A percentile compares a stretch with the other conserved stretches of the same genome.
Conservation (phyloP, 108 stramenopile genomes). For the Epipyxis sp. region DNA sequence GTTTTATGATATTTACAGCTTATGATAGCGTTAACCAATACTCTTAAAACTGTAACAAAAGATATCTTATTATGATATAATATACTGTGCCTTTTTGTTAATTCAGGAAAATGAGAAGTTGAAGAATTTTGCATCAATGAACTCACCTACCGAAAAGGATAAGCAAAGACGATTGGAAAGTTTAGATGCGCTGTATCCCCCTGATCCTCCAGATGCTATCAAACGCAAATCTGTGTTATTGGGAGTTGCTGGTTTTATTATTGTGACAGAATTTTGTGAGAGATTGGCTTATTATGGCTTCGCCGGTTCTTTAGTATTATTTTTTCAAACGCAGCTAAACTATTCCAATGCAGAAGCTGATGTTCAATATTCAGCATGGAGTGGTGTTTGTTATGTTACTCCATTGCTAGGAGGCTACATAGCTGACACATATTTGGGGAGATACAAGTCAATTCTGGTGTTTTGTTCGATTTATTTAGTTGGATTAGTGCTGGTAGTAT, state of each 20-base stretch:
- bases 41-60: too few species aligned
- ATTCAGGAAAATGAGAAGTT: too few species aligned
- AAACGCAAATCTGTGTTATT: constrained; percentile 32
- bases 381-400: constrained; percentile 51
- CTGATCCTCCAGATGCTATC: constrained; percentile 27
- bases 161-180: too few species aligned
- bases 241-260: constrained; percentile 46
- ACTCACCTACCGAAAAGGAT: too few species aligned
- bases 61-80: too few species aligned
- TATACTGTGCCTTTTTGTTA: too few species aligned
- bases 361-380: constrained; percentile 51
- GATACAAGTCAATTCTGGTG: constrained; percentile 44
- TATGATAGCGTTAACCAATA: too few species aligned
- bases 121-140: too few species aligned
- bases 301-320: constrained; percentile 39
- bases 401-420: constrained; percentile 49
- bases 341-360: constrained; percentile 49
- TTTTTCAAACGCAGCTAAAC: constrained; percentile 32
- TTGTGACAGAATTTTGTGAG: constrained; percentile 54
- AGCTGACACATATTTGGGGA: constrained; percentile 49
- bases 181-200: constrained; percentile 3
- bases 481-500: constrained; percentile 41
- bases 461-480: constrained; percentile 44
- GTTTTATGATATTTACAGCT: too few species aligned
- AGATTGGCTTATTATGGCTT: constrained; percentile 50